phyloP scores from a whole-genome alignment of 1,284 basidiomycete species.

The Nidula niveotomentosa region DNA sequence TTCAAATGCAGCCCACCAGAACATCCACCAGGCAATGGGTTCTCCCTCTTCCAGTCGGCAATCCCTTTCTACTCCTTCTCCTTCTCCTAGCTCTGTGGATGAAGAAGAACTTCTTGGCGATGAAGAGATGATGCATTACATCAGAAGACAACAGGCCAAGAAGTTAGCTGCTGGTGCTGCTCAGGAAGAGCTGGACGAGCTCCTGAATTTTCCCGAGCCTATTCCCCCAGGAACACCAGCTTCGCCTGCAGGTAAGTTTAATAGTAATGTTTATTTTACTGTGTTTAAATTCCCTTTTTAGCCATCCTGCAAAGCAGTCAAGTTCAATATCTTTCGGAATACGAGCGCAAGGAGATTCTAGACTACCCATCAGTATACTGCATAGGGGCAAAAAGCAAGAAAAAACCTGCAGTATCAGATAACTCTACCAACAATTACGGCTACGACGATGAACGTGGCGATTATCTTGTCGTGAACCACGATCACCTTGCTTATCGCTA shows the following conservation, averaged over 20 bases:
- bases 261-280: conserved; percentile 4
- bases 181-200: conserved; percentile 85
- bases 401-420: conserved; percentile 77
- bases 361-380: conserved; percentile 89
- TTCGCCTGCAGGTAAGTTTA: conserved; percentile 68
- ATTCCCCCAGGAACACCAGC: conserved; percentile 68
- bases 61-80: conserved; percentile 80
- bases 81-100: conserved; percentile 69
- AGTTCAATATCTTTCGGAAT: conserved; percentile 72
- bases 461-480: conserved; percentile 88
- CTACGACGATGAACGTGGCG: conserved; percentile 98
- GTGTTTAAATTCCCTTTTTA: conserved; percentile 26
- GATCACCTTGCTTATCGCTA: conserved; percentile 98
- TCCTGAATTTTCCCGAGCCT: conserved; percentile 93
- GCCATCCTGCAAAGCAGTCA: conserved; percentile 64
- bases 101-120: conserved; percentile 94
- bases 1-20: conserved; percentile 52
- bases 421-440: conserved; percentile 88
- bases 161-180: conserved; percentile 82
- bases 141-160: conserved; percentile 86
- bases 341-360: conserved; percentile 90
- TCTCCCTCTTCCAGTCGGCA: conserved; percentile 76
- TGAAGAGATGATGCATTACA: conserved; percentile 96
- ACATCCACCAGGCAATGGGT: conserved; percentile 47
- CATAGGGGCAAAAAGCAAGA: conserved; percentile 77